These are phyloP conservation scores for Suhomyces prunicola DNA, from an alignment of 805 yeast genomes.

Conservation along the genomic window DNA sequence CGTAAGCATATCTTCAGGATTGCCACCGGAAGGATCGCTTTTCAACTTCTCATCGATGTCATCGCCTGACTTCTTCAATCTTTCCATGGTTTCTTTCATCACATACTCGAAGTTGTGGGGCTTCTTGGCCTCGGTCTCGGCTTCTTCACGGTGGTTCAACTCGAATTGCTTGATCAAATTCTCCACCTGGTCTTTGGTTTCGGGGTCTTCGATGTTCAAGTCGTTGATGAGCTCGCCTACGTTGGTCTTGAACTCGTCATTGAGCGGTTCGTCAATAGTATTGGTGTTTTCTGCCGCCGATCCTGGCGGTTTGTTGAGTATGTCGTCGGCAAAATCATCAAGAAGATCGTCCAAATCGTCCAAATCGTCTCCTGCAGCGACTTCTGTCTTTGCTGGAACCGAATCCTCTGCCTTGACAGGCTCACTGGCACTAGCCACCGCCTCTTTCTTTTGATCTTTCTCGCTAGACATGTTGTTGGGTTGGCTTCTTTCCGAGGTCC, in stretches of 20 bases:
- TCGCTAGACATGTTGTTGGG: not conserved
- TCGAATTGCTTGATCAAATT: constrained; percentile 44
- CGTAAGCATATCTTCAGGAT: constrained; percentile 54
- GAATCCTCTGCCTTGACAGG: not conserved
- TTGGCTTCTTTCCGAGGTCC: not conserved
- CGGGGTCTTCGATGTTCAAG: constrained; percentile 50
- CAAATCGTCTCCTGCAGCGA: constrained; percentile 43
- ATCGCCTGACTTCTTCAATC: constrained; percentile 74
- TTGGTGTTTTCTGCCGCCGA: constrained; percentile 21
- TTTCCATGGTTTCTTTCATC: constrained; percentile 73
- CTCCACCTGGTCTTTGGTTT: constrained; percentile 49
- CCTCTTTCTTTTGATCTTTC: not conserved
- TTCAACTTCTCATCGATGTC: constrained; percentile 60
- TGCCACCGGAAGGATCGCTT: constrained; percentile 39
- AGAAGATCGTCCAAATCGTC: constrained; percentile 81
- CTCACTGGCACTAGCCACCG: not conserved
- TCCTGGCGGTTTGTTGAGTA: constrained; percentile 61
- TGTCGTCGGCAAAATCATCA: constrained; percentile 79
- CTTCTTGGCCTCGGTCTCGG: constrained; percentile 22
- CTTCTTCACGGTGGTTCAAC: constrained; percentile 30
- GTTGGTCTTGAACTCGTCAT: constrained; percentile 30
- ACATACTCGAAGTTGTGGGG: constrained; percentile 62
- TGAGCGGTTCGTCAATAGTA: constrained; percentile 19
- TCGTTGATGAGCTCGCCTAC: constrained; percentile 46
- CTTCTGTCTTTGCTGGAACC: not conserved